Base-by-base conservation (phyloP, 305 asterid species). In the Solanum hybrid region DNA sequence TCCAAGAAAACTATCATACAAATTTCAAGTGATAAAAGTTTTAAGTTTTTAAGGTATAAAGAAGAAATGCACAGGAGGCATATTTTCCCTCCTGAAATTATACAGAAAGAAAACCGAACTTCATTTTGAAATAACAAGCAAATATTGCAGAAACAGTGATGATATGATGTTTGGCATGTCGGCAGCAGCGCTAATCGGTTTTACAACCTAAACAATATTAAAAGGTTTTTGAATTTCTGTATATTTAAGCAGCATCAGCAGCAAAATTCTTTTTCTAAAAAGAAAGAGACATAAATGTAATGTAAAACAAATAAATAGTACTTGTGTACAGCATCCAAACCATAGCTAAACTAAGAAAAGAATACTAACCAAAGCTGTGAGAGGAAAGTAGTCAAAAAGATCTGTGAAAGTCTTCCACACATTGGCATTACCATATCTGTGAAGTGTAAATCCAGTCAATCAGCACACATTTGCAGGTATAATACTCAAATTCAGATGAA, bases 331-430 rank as follows among this genome's bases (percentile, higher is more conserved):
- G 71, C 8, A 85, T 57, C 75, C 40, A 29, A 1, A 9, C 16
- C 29, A 18, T 31, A 85, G 40, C 42, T 31, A 51, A 85, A 39
- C 64, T n/a, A 33, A 84, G 80, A 73, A 83, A 86, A 82, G 80
- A 16, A 88, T 83, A 91, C 96, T 95, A 89, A 96, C 98, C 98
- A 95, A 91, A 33, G 97, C 97, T 11, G 97, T 96, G 14, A 96
- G 97, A 29, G 98, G 98, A 69, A 96, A 93, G 89, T 94, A 94
- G 93, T 95, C 97, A 37, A 95, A 96, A 13, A 95, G 89, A 91
- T 96, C 96, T 18, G 98, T 96, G 89, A 96, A 96, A 92, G 89
- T 94, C 94, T 94, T 96, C 96, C 98, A 94, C 89, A 95, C 97
- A 91, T 91, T 96, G 20, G 98, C 97, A 51, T 92, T 96, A 64